phyloP scores from a whole-genome alignment of 441 rosid species.

The Eruca vesicaria region DNA sequence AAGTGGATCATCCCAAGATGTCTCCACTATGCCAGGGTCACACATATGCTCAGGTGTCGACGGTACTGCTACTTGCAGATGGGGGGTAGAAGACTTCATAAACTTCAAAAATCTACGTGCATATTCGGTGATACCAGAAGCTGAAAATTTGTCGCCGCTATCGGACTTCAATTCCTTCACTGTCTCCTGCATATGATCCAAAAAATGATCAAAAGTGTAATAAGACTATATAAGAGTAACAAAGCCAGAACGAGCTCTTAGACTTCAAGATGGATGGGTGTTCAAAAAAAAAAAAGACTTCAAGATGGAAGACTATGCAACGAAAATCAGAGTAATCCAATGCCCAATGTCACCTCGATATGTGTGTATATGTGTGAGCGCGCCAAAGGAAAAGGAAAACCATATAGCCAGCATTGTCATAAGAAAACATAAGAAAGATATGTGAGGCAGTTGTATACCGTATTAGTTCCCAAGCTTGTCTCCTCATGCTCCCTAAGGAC shows the following conservation, averaged over 20 bases:
- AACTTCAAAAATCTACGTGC: slow-evolving; percentile 72
- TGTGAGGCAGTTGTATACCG: slow-evolving; percentile 28
- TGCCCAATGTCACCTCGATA: too few species aligned
- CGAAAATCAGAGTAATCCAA: neutral
- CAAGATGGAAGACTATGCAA: slow-evolving; percentile 14
- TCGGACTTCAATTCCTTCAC: slow-evolving; percentile 38
- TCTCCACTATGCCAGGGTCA: slow-evolving; percentile 50
- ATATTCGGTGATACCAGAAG: slow-evolving; percentile 53
- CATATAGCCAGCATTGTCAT: neutral
- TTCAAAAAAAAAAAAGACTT: neutral
- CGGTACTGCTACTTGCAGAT: slow-evolving; percentile 63
- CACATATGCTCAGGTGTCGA: slow-evolving; percentile 60
- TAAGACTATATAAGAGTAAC: neutral
- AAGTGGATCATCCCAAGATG: slow-evolving; percentile 70
- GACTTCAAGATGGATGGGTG: too few species aligned
- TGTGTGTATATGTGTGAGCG: neutral
- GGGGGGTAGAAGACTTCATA: slow-evolving; percentile 43
- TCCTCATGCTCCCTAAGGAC: slow-evolving; percentile 37
- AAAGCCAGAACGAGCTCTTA: neutral
- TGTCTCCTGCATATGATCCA: slow-evolving; percentile 45
- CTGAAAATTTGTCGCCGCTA: slow-evolving; percentile 37
- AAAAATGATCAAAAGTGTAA: neutral
- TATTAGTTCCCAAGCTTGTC: slow-evolving; percentile 39
- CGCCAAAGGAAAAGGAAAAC: neutral
- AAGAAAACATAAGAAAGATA: neutral